Conservation (phyloP, 2,329 filamentous ascomycete genomes). For the Penicillium aurantiogriseum region DNA sequence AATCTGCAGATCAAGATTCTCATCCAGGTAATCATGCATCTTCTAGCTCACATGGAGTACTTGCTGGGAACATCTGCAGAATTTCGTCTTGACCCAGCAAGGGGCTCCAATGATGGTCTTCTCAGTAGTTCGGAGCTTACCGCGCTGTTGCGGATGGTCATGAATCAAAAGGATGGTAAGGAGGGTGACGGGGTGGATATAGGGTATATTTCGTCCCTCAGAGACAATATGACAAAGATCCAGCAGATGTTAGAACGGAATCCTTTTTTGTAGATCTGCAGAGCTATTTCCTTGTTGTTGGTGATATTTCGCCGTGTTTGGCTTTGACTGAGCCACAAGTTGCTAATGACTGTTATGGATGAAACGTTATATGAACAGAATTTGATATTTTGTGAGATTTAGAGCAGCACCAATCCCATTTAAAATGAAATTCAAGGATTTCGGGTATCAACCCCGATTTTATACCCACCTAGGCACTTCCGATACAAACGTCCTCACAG, state of each 20-base stretch:
- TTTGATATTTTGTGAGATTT: no score
- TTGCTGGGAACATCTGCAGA: not conserved
- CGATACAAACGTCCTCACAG: no score
- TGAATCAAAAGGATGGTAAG: not conserved
- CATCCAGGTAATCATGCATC: constrained; percentile 1
- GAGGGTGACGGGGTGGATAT: not conserved
- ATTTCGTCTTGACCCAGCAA: not conserved
- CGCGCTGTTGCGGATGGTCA: not conserved
- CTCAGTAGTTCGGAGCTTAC: not conserved
- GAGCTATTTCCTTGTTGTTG: not conserved
- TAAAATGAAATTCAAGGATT: no score
- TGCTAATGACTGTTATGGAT: no score
- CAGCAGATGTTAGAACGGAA: constrained; percentile 1
- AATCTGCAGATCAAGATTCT: constrained; percentile 1
- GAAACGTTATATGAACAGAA: no score
- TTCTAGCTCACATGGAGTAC: not conserved
- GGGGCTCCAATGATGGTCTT: not conserved
- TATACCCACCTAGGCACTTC: no score
- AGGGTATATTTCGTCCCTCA: not conserved
- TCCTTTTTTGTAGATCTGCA: not conserved
- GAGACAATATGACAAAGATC: not conserved
- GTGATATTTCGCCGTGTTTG: not conserved
- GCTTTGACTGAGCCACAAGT: no score
- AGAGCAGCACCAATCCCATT: no score
- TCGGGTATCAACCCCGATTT: no score